phyloP scores from a whole-genome alignment of 768 basidiomycete species.

The Agaricus sinodeliciosus region DNA sequence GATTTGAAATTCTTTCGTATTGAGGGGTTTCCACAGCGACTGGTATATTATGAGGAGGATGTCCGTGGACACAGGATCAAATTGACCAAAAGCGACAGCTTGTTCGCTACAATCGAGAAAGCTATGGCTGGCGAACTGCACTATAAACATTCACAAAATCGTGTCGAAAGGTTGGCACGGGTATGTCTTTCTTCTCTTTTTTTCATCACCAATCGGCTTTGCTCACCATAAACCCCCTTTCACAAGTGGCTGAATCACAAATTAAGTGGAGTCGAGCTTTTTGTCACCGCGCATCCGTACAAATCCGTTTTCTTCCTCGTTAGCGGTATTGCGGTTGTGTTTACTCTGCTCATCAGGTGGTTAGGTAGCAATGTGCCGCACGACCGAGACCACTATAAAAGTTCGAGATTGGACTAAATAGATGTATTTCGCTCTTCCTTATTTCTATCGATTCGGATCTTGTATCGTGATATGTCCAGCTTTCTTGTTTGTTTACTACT shows the following conservation, averaged over 20 bases:
- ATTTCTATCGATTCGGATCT: background rate
- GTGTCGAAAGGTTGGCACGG: constrained; percentile 58
- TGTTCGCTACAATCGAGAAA: constrained; percentile 69
- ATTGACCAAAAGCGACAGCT: constrained; percentile 40
- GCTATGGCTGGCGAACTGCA: constrained; percentile 42
- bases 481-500: background rate
- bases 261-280: constrained; percentile 29
- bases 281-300: constrained; percentile 28
- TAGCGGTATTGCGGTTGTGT: constrained; percentile 20
- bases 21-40: constrained; percentile 31
- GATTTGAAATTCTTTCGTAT: background rate
- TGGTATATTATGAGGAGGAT: constrained; percentile 76
- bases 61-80: constrained; percentile 45
- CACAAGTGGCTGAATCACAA: constrained; percentile 36
- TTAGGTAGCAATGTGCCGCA: constrained; percentile 17
- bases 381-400: constrained; percentile 8
- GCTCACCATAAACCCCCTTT: background rate
- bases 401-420: constrained; percentile 2
- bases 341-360: constrained; percentile 20
- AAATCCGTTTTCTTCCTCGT: constrained; percentile 26
- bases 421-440: too few relatives aligned
- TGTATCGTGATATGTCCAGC: background rate
- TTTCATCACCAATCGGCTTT: background rate
- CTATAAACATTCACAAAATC: constrained; percentile 63
- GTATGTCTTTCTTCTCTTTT: constrained; percentile 34